Evolutionary conservation across 192 early-diverging fungal genomes (phyloP), one percentile per base, ranked within the genome.

Genomic region (Entomortierella lignicola): DNA sequence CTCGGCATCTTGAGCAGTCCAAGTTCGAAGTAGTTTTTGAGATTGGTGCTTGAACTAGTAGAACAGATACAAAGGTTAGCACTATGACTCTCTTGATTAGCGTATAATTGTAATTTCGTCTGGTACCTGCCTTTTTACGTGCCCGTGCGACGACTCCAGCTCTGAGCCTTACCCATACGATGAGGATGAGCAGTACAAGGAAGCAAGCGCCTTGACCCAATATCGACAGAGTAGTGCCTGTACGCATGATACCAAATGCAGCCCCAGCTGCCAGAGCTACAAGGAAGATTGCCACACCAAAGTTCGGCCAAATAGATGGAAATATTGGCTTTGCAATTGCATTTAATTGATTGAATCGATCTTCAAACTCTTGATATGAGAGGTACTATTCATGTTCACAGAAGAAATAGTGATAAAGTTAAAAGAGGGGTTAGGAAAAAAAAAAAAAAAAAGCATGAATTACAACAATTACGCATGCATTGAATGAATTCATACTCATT

Each of bases 41-140:
- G 67, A 70, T 30, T 59, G 60, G 29, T 70, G 62, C 51, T 66
- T 69, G 63, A 79, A 79, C 75, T 79, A 39, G 8, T n/a, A 53
- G 47, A 44, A 25, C 4, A 15, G 51, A 8, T 20, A 41, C 39
- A n/a, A 26, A 11, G 15, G 15, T 25, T 17, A 17, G 3, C 48
- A 52, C 42, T n/a, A 53, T n/a, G 29, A n/a, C n/a, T n/a, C n/a
- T 30, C 7, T 15, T 12, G 32, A 2, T 37, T 8, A 30, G 42
- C 39, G 25, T 48, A 62, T 13, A 29, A 18, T 21, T 13, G n/a
- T 8, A 25, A 13, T 20, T 17, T 8, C 25, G 1, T 54, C 60
- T 25, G 3, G 2, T 27, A 51, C 26, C 13, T 53, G 60, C 75
- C 61, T 53, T 64, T 23, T 25, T 59, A 12, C 66, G 47, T 5